A percentile compares a stretch with the other conserved stretches of the same genome.
These are phyloP conservation scores for Monosporascus cannonballus DNA, from an alignment of 2,329 filamentous ascomycete species.

Conservation along the genomic window DNA sequence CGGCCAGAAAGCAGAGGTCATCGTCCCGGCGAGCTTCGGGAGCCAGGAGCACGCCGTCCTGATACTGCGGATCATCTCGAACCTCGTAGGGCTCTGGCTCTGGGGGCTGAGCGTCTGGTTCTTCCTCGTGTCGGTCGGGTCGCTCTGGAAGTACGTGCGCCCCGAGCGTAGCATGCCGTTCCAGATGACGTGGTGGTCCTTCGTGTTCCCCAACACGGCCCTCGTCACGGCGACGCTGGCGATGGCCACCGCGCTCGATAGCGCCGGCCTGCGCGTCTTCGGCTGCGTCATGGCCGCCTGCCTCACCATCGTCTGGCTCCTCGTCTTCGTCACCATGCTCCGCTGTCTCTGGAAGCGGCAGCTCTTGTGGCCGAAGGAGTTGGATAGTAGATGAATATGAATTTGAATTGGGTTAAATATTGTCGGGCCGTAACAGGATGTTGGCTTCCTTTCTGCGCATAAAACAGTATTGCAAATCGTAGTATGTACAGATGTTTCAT, in stretches of 20 bases:
- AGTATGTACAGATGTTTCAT: too few species aligned
- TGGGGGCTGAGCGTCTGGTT: conserved; percentile 83
- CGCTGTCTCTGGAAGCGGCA: conserved; percentile 58
- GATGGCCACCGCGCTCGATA: conserved; percentile 57
- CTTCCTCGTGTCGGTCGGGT: conserved; percentile 73
- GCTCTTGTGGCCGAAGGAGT: conserved; percentile 72
- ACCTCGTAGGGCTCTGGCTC: conserved; percentile 69
- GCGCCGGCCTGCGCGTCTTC: conserved; percentile 55
- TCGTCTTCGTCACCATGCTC: conserved; percentile 66
- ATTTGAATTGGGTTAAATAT: too few species aligned
- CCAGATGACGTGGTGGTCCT: conserved; percentile 82
- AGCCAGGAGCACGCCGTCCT: conserved; percentile 35
- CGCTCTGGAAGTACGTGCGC: conserved; percentile 61
- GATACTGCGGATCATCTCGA: conserved; percentile 40
- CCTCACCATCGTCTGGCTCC: conserved; percentile 61
- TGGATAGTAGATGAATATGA: conserved; percentile 4
- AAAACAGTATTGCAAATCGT: too few species aligned
- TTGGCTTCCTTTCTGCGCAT: too few species aligned
- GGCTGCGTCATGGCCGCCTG: conserved; percentile 62
- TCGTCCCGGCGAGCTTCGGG: conserved; percentile 38
- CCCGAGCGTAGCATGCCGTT: conserved; percentile 59
- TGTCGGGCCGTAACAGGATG: too few species aligned
- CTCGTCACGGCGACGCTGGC: conserved; percentile 69
- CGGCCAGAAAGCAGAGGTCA: conserved; percentile 34
- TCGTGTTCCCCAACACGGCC: conserved; percentile 76